phyloP scores from a whole-genome alignment of 31 red algal species.

The Endocladia muricata region DNA sequence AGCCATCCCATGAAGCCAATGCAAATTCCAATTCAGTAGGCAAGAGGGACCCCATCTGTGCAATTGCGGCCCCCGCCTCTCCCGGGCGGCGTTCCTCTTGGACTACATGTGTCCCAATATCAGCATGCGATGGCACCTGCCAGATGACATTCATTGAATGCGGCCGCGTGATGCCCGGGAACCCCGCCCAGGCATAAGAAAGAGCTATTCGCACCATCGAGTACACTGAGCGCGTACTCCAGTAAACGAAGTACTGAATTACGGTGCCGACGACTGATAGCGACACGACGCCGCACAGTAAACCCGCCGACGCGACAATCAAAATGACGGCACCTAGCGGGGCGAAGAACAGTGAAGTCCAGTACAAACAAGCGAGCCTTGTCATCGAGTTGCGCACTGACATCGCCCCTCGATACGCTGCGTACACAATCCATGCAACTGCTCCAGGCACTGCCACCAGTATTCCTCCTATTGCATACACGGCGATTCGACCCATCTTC shows the following conservation, averaged over 20 bases:
- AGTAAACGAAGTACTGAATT: slow-evolving; percentile 48
- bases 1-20: slow-evolving; percentile 56
- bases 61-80: slow-evolving; percentile 40
- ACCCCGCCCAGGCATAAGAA: slow-evolving; percentile 29
- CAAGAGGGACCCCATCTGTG: slow-evolving; percentile 26
- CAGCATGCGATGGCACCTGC: not conserved
- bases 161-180: not conserved
- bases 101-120: not conserved
- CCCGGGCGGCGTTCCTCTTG: slow-evolving; percentile 8
- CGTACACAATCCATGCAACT: slow-evolving; percentile 26
- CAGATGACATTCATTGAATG: no score
- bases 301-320: slow-evolving; percentile 3
- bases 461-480: slow-evolving; percentile 24
- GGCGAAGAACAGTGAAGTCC: slow-evolving; percentile 17
- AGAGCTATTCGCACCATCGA: slow-evolving; percentile 31
- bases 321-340: slow-evolving; percentile 29
- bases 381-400: not conserved
- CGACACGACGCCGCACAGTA: slow-evolving; percentile 35
- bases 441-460: slow-evolving; percentile 8
- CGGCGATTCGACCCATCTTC: slow-evolving; percentile 34
- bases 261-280: slow-evolving; percentile 36
- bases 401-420: slow-evolving; percentile 12
- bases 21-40: slow-evolving; percentile 55
- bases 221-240: slow-evolving; percentile 37
- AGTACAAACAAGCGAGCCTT: slow-evolving; percentile 18